These are phyloP conservation scores for Hypocrella siamensis DNA, from an alignment of 2,329 filamentous ascomycete genomes.

Conservation along the genomic window DNA sequence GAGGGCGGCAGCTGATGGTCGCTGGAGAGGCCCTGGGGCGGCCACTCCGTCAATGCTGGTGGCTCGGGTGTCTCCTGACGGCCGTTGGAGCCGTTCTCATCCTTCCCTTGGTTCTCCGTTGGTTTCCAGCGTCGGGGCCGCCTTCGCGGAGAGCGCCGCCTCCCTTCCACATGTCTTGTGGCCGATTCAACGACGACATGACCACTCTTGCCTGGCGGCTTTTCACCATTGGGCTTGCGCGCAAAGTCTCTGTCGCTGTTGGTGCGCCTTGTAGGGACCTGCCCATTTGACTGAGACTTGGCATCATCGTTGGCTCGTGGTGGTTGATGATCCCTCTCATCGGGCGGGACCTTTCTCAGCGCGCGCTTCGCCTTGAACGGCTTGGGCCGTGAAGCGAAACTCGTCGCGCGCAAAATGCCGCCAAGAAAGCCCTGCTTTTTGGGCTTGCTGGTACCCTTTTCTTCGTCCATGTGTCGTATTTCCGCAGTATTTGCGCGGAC, in stretches of 20 bases:
- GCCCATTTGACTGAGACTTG: neutral
- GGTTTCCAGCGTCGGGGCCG: constrained; percentile 24
- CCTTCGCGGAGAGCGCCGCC: constrained; percentile 18
- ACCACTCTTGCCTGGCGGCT: constrained; percentile 1
- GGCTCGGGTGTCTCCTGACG: neutral
- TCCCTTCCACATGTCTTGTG: neutral
- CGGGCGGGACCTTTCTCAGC: constrained; percentile 1
- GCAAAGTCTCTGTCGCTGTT: neutral
- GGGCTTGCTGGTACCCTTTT: constrained; percentile 10
- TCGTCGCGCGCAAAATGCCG: constrained; percentile 31
- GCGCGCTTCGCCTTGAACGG: constrained; percentile 3
- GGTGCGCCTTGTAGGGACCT: neutral
- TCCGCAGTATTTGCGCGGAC: too few species aligned
- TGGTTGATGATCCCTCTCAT: neutral
- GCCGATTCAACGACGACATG: neutral
- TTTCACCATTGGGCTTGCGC: neutral
- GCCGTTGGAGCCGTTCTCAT: neutral
- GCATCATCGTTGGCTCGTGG: neutral
- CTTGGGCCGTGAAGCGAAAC: constrained; percentile 14
- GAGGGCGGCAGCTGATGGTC: constrained; percentile 35
- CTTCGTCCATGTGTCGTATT: constrained; percentile 17
- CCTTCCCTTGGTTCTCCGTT: constrained; percentile 8
- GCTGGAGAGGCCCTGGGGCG: constrained; percentile 32
- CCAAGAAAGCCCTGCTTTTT: constrained; percentile 32
- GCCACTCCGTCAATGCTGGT: constrained; percentile 27